Percentiles rank a stretch among this genome's conserved stretches.
These are phyloP conservation scores for Trypanosoma lewisi DNA, from an alignment of 208 protist genomes.

Conservation along the genomic window DNA sequence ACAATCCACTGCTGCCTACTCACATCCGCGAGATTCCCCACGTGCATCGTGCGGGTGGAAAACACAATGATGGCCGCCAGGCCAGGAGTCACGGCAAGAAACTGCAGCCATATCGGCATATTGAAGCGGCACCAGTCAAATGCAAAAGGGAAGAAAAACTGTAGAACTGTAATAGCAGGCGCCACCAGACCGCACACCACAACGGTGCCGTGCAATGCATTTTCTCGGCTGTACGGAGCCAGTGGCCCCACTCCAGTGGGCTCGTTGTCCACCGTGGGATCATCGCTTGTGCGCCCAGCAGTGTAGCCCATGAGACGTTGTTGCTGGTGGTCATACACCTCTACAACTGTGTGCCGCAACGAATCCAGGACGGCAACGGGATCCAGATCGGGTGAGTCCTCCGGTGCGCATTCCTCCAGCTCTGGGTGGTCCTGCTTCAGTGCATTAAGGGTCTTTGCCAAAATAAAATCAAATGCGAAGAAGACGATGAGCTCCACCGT, in stretches of 20 bases:
- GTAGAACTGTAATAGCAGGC: conserved; percentile 40
- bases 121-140: conserved; percentile 50
- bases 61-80: conserved; percentile 51
- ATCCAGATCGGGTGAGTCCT: conserved; percentile 64
- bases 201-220: conserved; percentile 50
- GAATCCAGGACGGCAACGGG: conserved; percentile 51
- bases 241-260: neutral
- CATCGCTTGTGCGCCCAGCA: neutral
- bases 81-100: conserved; percentile 43
- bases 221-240: conserved; percentile 12
- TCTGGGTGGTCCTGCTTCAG: conserved; percentile 63
- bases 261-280: conserved; percentile 5
- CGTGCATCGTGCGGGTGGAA: conserved; percentile 36
- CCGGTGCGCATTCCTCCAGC: conserved; percentile 68
- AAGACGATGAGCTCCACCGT: conserved; percentile 54
- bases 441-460: conserved; percentile 44
- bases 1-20: conserved; percentile 66
- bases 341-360: conserved; percentile 46
- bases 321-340: conserved; percentile 49
- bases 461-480: conserved; percentile 57
- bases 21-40: conserved; percentile 39
- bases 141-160: conserved; percentile 35
- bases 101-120: conserved; percentile 37
- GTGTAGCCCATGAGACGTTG: conserved; percentile 22
- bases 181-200: conserved; percentile 52